These are phyloP conservation scores for Trematosphaeria pertusa DNA, from an alignment of 2,329 filamentous ascomycete genomes.

Conservation along the genomic window DNA sequence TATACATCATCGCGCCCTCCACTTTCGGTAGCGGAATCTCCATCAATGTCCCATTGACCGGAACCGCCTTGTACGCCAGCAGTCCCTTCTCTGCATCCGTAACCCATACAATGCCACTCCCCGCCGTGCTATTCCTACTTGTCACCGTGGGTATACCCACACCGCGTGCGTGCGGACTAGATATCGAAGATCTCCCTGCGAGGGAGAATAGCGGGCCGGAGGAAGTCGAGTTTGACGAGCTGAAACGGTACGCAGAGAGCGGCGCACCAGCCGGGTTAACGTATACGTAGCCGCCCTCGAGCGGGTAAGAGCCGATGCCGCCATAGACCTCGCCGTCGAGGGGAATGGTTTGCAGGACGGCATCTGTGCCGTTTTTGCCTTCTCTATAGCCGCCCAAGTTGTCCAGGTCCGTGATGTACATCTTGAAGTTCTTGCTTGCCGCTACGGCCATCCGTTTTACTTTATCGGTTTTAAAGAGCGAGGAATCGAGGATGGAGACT, in stretches of 20 bases:
- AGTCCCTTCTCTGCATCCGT: slow-evolving; percentile 50
- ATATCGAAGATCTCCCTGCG: slow-evolving; percentile 33
- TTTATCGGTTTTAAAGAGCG: slow-evolving; percentile 22
- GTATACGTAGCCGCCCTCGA: slow-evolving; percentile 39
- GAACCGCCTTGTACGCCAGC: slow-evolving; percentile 51
- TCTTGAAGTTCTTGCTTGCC: slow-evolving; percentile 38
- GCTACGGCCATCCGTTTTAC: slow-evolving; percentile 34
- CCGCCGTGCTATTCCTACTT: slow-evolving; percentile 44
- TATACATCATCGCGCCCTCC: slow-evolving; percentile 50
- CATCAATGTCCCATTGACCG: slow-evolving; percentile 45
- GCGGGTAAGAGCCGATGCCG: slow-evolving; percentile 29
- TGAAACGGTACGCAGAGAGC: slow-evolving; percentile 38
- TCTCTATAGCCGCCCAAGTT: slow-evolving; percentile 34
- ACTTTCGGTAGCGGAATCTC: slow-evolving; percentile 47
- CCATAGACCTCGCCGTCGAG: slow-evolving; percentile 29
- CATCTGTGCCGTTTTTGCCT: slow-evolving; percentile 24
- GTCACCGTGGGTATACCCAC: slow-evolving; percentile 48
- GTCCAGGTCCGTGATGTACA: slow-evolving; percentile 30
- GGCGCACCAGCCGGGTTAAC: slow-evolving; percentile 37
- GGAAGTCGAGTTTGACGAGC: slow-evolving; percentile 11
- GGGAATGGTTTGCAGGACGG: slow-evolving; percentile 28
- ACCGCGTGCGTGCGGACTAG: slow-evolving; percentile 34
- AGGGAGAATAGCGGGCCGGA: slow-evolving; percentile 33
- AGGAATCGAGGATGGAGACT: slow-evolving; percentile 22
- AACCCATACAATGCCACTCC: slow-evolving; percentile 45